Percentiles rank a stretch among this genome's conserved stretches.
These are phyloP conservation scores for Petunia axillaris DNA, from an alignment of 257 asterid species.

Conservation along the genomic window DNA sequence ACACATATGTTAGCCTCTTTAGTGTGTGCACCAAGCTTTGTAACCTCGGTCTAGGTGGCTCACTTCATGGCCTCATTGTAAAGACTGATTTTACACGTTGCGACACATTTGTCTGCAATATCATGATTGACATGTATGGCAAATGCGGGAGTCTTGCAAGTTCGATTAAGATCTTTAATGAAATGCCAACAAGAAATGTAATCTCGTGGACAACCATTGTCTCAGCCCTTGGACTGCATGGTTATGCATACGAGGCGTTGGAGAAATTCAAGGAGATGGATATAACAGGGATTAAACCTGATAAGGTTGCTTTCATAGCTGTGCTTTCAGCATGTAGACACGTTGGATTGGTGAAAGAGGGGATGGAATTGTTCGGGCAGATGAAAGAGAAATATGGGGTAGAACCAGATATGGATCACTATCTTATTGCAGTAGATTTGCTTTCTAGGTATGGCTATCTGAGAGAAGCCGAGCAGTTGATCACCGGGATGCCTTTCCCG, in stretches of 20 bases:
- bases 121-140: conserved; percentile 82
- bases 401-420: conserved; percentile 82
- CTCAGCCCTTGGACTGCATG: conserved; percentile 71
- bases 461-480: conserved; percentile 71
- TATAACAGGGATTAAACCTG: conserved; percentile 54
- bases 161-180: conserved; percentile 60
- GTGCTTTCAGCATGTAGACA: conserved; percentile 89
- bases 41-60: conserved; percentile 75
- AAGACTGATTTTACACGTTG: conserved; percentile 50
- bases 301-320: conserved; percentile 62
- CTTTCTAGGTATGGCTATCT: conserved; percentile 69
- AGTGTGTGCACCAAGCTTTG: conserved; percentile 62
- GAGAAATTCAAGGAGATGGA: conserved; percentile 65
- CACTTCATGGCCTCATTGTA: conserved; percentile 64
- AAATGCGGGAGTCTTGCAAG: conserved; percentile 72
- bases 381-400: conserved; percentile 58
- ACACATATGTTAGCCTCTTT: conserved; percentile 79
- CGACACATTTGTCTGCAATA: conserved; percentile 70
- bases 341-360: conserved; percentile 69
- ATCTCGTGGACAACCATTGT: conserved; percentile 78
- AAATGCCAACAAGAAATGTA: conserved; percentile 46
- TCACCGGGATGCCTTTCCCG: conserved; percentile 74
- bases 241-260: conserved; percentile 66
- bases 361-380: conserved; percentile 58
- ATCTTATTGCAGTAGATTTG: conserved; percentile 64